Conservation (phyloP, 2,329 filamentous ascomycete species). For the Penicillium verrucosum region DNA sequence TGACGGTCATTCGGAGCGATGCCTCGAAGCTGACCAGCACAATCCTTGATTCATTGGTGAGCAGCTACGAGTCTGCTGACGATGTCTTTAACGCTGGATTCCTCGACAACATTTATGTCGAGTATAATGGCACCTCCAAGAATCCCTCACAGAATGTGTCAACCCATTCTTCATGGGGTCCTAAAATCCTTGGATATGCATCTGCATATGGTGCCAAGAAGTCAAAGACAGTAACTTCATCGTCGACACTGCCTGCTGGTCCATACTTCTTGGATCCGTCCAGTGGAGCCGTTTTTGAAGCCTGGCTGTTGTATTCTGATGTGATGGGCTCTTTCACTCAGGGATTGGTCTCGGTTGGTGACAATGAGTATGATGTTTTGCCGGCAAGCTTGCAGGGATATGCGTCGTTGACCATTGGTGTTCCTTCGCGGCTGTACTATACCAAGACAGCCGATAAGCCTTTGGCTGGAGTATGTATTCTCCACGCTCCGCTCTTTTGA, state of each 20-base stretch:
- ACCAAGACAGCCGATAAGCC: slow-evolving; percentile 44
- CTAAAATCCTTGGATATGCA: background rate
- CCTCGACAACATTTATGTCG: background rate
- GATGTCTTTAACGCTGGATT: background rate
- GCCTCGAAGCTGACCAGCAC: background rate
- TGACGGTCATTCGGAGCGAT: background rate
- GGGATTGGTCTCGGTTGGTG: background rate
- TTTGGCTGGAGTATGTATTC: slow-evolving; percentile 47
- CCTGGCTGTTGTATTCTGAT: background rate
- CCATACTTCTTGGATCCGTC: background rate
- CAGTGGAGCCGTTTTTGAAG: background rate
- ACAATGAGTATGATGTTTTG: background rate
- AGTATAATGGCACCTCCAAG: background rate
- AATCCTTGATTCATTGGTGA: background rate
- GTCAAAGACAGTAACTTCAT: background rate
- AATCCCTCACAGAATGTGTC: background rate
- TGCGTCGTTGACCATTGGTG: slow-evolving; percentile 35
- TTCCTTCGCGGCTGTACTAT: slow-evolving; percentile 61
- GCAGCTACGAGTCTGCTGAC: background rate
- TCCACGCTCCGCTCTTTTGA: no score
- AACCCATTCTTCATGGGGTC: background rate
- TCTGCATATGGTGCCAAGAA: background rate
- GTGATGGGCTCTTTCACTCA: background rate
- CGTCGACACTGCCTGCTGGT: background rate
- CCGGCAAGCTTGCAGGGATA: background rate